phyloP scores from a whole-genome alignment of 306 rosid species.

The Dalbergia cochinchinensis region DNA sequence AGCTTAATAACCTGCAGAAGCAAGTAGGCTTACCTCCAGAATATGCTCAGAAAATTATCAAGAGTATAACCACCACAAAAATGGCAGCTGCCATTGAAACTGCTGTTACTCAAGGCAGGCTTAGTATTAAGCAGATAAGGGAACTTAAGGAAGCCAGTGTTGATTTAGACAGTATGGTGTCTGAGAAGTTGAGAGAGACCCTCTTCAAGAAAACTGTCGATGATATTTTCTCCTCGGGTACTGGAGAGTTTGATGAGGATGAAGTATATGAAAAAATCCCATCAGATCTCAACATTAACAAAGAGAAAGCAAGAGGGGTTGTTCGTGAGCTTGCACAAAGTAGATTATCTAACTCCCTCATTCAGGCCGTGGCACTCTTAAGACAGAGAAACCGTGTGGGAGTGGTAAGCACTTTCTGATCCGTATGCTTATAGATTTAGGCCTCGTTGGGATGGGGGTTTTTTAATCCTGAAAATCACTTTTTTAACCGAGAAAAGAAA shows the following conservation, averaged over 20 bases:
- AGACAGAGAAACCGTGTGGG: slow-evolving; percentile 86
- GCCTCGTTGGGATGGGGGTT: too few relatives aligned
- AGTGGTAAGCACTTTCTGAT: slow-evolving; percentile 63
- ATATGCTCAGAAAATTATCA: slow-evolving; percentile 93
- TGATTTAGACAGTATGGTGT: slow-evolving; percentile 89
- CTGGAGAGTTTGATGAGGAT: slow-evolving; percentile 94
- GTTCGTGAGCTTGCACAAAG: slow-evolving; percentile 79
- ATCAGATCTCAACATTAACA: slow-evolving; percentile 81
- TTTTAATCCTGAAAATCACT: too few relatives aligned
- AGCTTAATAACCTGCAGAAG: slow-evolving; percentile 82
- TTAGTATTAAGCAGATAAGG: slow-evolving; percentile 88
- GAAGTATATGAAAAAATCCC: slow-evolving; percentile 94
- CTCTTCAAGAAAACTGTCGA: slow-evolving; percentile 92
- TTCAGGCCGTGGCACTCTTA: slow-evolving; percentile 88
- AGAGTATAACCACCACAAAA: slow-evolving; percentile 92
- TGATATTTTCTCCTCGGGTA: slow-evolving; percentile 95
- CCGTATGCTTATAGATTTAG: too few relatives aligned
- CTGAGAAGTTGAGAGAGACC: slow-evolving; percentile 81
- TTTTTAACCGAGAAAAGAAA: too few relatives aligned
- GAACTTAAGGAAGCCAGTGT: slow-evolving; percentile 92
- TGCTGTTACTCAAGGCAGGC: slow-evolving; percentile 91
- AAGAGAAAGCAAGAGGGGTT: slow-evolving; percentile 72
- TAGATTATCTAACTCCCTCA: slow-evolving; percentile 82
- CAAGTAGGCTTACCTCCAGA: slow-evolving; percentile 88
- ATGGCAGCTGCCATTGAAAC: slow-evolving; percentile 95